These are phyloP conservation scores for Entomortierella parvispora DNA, from an alignment of 192 early-diverging fungal genomes.

Conservation along the genomic window DNA sequence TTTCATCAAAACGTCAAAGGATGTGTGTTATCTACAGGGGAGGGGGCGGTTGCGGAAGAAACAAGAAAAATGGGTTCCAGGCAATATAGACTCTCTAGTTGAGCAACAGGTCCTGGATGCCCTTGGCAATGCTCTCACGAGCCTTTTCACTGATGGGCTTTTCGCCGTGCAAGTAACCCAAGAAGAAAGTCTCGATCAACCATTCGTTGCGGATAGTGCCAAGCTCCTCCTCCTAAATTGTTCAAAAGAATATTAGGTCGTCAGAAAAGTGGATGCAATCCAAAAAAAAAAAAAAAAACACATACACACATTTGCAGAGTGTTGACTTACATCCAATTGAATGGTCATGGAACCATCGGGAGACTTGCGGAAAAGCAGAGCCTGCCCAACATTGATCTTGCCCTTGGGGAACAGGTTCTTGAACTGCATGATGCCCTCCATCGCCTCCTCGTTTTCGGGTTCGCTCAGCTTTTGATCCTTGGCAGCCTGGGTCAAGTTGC, in stretches of 20 bases:
- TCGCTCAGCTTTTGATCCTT: constrained; percentile 53
- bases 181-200: constrained; percentile 61
- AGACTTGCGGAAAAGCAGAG: constrained; percentile 55
- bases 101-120: constrained; percentile 38
- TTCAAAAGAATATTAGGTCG: no score
- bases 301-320: no score
- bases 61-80: not conserved
- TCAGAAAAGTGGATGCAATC: not conserved
- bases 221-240: constrained; percentile 55
- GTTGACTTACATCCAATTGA: constrained; percentile 49
- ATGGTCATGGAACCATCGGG: constrained; percentile 53
- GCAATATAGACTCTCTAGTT: not conserved
- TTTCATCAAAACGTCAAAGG: no score
- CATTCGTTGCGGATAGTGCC: constrained; percentile 58
- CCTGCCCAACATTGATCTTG: constrained; percentile 56
- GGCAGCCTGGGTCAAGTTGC: constrained; percentile 54
- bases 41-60: not conserved
- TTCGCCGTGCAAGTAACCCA: constrained; percentile 59
- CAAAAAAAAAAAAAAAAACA: constrained; percentile 1
- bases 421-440: constrained; percentile 62
- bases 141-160: constrained; percentile 58
- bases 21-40: not conserved
- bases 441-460: constrained; percentile 52
- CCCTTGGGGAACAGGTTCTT: constrained; percentile 61
- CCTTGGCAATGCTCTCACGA: constrained; percentile 37